A percentile compares a stretch with the other conserved stretches of the same genome.
Evolutionary conservation across 2,329 filamentous ascomycete genomes (phyloP).

Genomic region (Paecilomyces dactylethromorphus): DNA sequence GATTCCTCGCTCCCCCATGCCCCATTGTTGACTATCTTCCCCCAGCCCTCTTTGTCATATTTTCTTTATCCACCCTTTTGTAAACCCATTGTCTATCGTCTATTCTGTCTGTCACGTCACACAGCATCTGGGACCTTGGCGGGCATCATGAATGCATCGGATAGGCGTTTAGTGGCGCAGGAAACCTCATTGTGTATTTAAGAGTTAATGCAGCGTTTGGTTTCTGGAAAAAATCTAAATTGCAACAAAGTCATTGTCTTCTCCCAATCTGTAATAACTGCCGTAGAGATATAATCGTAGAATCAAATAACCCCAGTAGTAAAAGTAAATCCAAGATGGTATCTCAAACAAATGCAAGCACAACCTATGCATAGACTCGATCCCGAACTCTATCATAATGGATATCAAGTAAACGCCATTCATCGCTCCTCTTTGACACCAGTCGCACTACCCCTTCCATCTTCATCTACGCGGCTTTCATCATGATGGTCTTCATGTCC

Average conservation of each 20-base stretch:
- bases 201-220: slow-evolving; percentile 1
- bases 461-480: slow-evolving; percentile 7
- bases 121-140: slow-evolving; percentile 15
- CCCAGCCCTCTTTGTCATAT: slow-evolving; percentile 5
- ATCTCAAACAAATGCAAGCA: background rate
- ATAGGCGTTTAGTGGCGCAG: slow-evolving; percentile 31
- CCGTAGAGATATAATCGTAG: background rate
- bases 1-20: slow-evolving; percentile 1
- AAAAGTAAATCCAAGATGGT: background rate
- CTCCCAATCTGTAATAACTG: background rate
- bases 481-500: slow-evolving; percentile 10
- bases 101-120: slow-evolving; percentile 19
- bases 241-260: background rate
- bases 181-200: slow-evolving; percentile 5
- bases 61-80: slow-evolving; percentile 7
- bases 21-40: slow-evolving; percentile 3
- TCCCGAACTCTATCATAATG: background rate
- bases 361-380: background rate
- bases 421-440: background rate
- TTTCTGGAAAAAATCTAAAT: slow-evolving; percentile 3
- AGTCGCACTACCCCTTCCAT: slow-evolving; percentile 7
- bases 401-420: background rate
- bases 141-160: slow-evolving; percentile 28
- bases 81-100: slow-evolving; percentile 12
- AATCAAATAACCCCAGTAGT: background rate